Evolutionary conservation across 768 basidiomycete genomes (phyloP).

Genomic region (Phlegmacium glaucopus): DNA sequence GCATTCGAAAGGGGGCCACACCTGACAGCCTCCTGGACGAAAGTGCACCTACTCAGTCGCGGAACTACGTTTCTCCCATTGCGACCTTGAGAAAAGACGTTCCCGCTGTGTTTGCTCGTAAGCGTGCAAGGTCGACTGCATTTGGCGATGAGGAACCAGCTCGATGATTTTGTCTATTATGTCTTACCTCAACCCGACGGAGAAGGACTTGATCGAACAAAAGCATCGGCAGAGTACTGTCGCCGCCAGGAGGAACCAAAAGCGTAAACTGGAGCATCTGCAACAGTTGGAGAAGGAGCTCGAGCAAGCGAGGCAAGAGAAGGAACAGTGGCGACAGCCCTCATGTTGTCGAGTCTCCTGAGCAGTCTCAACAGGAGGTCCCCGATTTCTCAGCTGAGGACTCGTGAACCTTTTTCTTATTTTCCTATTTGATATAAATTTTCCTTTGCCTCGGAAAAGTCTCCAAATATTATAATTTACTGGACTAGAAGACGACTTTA

Average conservation of each 20-base stretch:
- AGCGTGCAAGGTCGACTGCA: constrained; percentile 37
- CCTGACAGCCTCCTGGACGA: constrained; percentile 63
- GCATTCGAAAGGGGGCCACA: constrained; percentile 52
- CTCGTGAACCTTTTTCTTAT: no score
- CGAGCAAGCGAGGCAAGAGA: constrained; percentile 50
- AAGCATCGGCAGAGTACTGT: no score
- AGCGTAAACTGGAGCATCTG: no score
- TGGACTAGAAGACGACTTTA: no score
- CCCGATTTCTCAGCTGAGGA: no score
- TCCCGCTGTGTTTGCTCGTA: constrained; percentile 68
- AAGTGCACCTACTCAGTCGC: constrained; percentile 77
- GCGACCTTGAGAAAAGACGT: constrained; percentile 76
- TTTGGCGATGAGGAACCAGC: constrained; percentile 50
- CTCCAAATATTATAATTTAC: no score
- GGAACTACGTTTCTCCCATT: constrained; percentile 71
- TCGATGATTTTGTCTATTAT: constrained; percentile 39
- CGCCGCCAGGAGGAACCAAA: no score
- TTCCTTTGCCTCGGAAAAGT: no score
- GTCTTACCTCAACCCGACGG: constrained; percentile 36
- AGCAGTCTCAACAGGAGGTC: no score
- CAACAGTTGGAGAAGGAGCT: constrained; percentile 52
- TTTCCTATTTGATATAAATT: no score
- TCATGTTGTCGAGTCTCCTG: constrained; percentile 43
- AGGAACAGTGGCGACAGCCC: constrained; percentile 60
- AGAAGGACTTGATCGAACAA: no score